A percentile compares a stretch with the other conserved stretches of the same genome.
Conservation (phyloP, 108 stramenopile genomes). For the Skeletonema costatum region DNA sequence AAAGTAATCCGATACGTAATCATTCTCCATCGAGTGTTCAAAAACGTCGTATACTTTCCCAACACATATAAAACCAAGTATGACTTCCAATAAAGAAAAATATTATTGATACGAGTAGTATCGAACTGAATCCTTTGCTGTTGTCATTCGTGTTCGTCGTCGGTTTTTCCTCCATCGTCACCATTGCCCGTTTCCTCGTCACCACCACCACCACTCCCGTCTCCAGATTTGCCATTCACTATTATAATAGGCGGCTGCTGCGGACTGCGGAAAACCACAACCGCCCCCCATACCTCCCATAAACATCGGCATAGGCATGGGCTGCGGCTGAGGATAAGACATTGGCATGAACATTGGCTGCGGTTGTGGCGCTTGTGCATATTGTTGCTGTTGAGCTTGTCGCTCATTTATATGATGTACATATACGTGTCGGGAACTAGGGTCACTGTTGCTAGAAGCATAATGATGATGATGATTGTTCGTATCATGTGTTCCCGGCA, state of each 20-base stretch:
- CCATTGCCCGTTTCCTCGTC: not conserved
- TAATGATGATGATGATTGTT: not conserved
- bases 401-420: constrained; percentile 6
- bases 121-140: not conserved
- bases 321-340: constrained; percentile 2
- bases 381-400: constrained; percentile 3
- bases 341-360: constrained; percentile 1
- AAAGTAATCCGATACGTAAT: constrained; percentile 6
- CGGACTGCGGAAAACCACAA: constrained; percentile 3
- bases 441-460: not conserved
- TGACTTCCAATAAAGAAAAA: constrained; percentile 4
- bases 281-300: not conserved
- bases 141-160: not conserved
- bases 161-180: not conserved
- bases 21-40: not conserved
- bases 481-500: not conserved
- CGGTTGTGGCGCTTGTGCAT: not conserved
- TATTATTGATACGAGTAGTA: not conserved
- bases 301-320: constrained; percentile 6
- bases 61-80: constrained; percentile 22
- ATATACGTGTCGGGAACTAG: not conserved
- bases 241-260: constrained; percentile 8
- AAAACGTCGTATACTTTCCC: constrained; percentile 14
- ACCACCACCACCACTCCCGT: not conserved
- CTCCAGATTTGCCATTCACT: constrained; percentile 1